These are phyloP conservation scores for Tuber indicum DNA, from an alignment of 495 filamentous ascomycete genomes.

Conservation along the genomic window DNA sequence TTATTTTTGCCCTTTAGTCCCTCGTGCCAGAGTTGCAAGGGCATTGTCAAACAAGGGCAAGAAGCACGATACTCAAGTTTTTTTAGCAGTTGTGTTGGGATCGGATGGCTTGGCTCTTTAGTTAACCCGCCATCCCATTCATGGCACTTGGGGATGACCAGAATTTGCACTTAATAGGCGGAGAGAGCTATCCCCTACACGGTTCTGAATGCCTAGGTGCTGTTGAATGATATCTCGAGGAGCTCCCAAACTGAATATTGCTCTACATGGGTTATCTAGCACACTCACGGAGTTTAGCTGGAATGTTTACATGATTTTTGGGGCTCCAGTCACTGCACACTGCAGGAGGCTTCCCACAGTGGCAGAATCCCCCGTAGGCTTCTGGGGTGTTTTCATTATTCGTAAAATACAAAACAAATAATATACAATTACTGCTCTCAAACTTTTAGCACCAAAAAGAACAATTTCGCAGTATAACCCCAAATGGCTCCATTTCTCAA, in stretches of 20 bases:
- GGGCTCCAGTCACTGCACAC: not conserved
- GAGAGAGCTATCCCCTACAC: not conserved
- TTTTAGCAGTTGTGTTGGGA: not conserved
- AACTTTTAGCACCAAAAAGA: not conserved
- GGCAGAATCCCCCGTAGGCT: not conserved
- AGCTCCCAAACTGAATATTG: not conserved
- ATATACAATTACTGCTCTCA: not conserved
- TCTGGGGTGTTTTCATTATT: not conserved
- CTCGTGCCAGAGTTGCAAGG: not conserved
- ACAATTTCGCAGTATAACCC: not conserved
- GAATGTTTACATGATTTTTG: not conserved
- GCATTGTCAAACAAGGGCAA: not conserved
- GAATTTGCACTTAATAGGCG: not conserved
- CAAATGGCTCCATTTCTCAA: not conserved
- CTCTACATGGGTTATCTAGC: not conserved
- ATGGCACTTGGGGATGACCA: not conserved
- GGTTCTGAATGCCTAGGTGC: not conserved
- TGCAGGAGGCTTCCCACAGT: not conserved
- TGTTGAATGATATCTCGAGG: not conserved
- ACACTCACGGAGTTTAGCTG: not conserved
- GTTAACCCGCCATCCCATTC: not conserved
- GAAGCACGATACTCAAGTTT: not conserved
- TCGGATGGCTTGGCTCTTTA: not conserved
- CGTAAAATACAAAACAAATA: not conserved
- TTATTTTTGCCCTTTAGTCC: not conserved